Evolutionary conservation across 2,329 filamentous ascomycete genomes (phyloP), one percentile per base, ranked within the genome.

Genomic region (Fusarium sp.): DNA sequence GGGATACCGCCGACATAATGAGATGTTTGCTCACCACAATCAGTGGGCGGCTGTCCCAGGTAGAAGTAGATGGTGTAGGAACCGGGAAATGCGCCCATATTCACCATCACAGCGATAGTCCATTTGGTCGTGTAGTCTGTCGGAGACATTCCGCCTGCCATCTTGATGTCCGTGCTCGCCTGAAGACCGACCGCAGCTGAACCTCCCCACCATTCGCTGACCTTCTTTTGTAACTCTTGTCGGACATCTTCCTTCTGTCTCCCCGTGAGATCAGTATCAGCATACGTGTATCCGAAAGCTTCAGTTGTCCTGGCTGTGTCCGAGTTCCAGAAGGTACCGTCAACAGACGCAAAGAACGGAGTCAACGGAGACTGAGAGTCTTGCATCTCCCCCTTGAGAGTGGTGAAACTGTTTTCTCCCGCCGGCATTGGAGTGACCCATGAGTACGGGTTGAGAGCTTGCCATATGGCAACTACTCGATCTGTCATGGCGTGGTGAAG

Each of bases 401-500:
- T 88, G 0, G 89, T 91, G 75, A 89, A 94, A 4, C 90, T 92
- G 18, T 86, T 85, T 41, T 85, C 86, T n/a, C 80, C 82, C 57
- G 85, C 88, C 11, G 82, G 73, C 68, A 88, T 86, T 2, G 90
- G 86, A 27, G 85, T 82, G 10, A 94, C 87, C 82, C 91, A 95
- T 33, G 87, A 87, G 25, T 89, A 83, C 1, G 92, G 92, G 71
- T 96, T 88, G 19, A 96, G 80, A 2, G 86, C 84, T 82, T 96
- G 93, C 93, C 93, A 96, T 68, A 97, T 87, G 37, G 93, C 89
- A 70, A 94, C 89, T 33, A 93, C 81, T 6, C 94, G 89, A 77
- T 97, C 94, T 12, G 94, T 87, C 80, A 93, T 94, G 70, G 86
- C 84, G 76, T 95, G 93, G 76, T 95, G 93, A 14, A 95, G 82